Conservation (phyloP, 2,329 filamentous ascomycete genomes). For the Pseudocercospora fijiensis region DNA sequence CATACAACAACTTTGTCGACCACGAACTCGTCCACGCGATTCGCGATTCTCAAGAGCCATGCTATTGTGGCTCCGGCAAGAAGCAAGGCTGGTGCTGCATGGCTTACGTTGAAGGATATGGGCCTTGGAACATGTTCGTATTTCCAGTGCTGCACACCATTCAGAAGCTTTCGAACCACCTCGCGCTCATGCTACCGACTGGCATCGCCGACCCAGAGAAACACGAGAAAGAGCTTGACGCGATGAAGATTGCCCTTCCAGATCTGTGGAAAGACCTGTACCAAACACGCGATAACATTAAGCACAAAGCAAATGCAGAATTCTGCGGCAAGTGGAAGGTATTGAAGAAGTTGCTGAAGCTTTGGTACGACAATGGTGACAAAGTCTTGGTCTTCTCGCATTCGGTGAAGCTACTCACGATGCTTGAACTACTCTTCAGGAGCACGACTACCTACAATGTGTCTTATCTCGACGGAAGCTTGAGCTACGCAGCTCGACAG, state of each 20-base stretch:
- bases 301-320: conserved; percentile 78
- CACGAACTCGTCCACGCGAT: conserved; percentile 70
- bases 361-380: conserved; percentile 86
- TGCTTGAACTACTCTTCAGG: conserved; percentile 81
- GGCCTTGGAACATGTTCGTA: conserved; percentile 71
- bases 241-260: conserved; percentile 72
- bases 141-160: conserved; percentile 82
- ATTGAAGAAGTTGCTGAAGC: conserved; percentile 77
- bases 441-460: conserved; percentile 82
- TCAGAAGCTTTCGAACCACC: conserved; percentile 87
- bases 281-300: conserved; percentile 70
- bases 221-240: conserved; percentile 72
- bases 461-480: conserved; percentile 82
- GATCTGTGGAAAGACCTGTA: conserved; percentile 73
- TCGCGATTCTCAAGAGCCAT: conserved; percentile 64
- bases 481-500: conserved; percentile 80
- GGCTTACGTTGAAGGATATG: conserved; percentile 58
- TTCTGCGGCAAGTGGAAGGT: conserved; percentile 98
- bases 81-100: conserved; percentile 82
- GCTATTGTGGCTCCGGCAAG: conserved; percentile 66
- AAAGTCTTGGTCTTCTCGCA: conserved; percentile 97
- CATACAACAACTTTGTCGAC: conserved; percentile 79
- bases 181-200: conserved; percentile 79
- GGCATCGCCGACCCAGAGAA: conserved; percentile 66
- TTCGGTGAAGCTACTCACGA: conserved; percentile 78